Evolutionary conservation across 139 green algal species (phyloP).

Genomic region (Micromonas commoda): DNA sequence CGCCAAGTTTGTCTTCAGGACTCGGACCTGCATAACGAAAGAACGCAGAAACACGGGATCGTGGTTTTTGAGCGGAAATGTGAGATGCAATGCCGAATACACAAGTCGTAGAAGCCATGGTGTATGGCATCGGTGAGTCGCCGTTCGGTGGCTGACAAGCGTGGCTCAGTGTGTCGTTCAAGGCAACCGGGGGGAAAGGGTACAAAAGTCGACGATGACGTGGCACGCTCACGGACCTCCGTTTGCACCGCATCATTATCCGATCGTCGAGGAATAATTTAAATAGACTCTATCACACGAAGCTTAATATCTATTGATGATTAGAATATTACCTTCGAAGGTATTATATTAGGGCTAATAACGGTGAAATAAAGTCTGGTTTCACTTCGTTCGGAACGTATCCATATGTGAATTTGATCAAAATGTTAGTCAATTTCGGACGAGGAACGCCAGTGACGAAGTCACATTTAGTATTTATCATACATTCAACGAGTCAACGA

Average conservation of each 20-base stretch:
- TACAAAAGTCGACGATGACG: not conserved
- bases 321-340: not conserved
- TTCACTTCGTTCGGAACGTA: not conserved
- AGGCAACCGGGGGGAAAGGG: too few relatives aligned
- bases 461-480: too few relatives aligned
- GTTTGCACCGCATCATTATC: not conserved
- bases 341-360: not conserved
- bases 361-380: not conserved
- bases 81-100: not conserved
- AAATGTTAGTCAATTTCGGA: too few relatives aligned
- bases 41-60: not conserved
- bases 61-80: not conserved
- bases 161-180: too few relatives aligned
- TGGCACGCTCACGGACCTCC: not conserved
- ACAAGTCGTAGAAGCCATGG: not conserved
- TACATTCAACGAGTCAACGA: too few relatives aligned
- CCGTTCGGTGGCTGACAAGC: not conserved
- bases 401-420: not conserved
- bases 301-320: not conserved
- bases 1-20: not conserved
- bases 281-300: not conserved
- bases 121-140: not conserved
- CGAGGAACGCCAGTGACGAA: too few relatives aligned
- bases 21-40: not conserved
- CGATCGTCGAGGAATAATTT: not conserved